Evolutionary conservation across 148 eudicot genomes (phyloP).

Genomic region (Drosera capensis): DNA sequence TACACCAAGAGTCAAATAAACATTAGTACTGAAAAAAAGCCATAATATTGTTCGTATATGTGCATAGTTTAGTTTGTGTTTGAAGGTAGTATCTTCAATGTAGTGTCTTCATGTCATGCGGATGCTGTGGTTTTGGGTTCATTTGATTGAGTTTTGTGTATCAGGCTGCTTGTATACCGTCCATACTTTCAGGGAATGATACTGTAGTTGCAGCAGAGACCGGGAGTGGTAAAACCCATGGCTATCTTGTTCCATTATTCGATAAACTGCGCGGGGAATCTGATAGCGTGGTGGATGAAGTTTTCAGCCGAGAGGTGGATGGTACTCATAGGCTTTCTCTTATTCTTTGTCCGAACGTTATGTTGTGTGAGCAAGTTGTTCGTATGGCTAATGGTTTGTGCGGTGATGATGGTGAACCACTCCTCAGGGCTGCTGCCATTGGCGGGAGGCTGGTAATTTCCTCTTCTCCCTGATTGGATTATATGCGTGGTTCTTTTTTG

Average conservation of each 20-base stretch:
- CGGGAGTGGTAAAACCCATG: constrained; percentile 93
- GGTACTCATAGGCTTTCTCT: constrained; percentile 32
- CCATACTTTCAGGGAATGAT: constrained; percentile 61
- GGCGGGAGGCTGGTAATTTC: constrained; percentile 54
- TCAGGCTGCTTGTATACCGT: constrained; percentile 89
- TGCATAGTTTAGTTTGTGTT: no score
- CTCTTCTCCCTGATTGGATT: no score
- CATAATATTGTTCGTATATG: no score
- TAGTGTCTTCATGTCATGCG: no score
- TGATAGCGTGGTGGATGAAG: constrained; percentile 11
- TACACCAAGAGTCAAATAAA: no score
- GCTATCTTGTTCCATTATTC: constrained; percentile 78
- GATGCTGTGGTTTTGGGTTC: no score
- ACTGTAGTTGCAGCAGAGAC: constrained; percentile 90
- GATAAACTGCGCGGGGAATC: constrained; percentile 13
- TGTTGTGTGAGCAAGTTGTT: constrained; percentile 95
- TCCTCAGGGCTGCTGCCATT: constrained; percentile 62
- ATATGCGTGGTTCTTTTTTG: no score
- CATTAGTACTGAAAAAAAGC: no score
- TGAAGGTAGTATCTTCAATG: no score
- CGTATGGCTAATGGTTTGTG: constrained; percentile 70
- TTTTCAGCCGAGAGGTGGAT: constrained; percentile 10
- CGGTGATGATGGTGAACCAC: constrained; percentile 45
- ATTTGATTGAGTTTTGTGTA: no score
- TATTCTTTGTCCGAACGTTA: constrained; percentile 88